Percentiles rank a stretch among this genome's conserved stretches.
Conservation (phyloP, 371 early-diverging fungal species). For the Mucor racemosus region DNA sequence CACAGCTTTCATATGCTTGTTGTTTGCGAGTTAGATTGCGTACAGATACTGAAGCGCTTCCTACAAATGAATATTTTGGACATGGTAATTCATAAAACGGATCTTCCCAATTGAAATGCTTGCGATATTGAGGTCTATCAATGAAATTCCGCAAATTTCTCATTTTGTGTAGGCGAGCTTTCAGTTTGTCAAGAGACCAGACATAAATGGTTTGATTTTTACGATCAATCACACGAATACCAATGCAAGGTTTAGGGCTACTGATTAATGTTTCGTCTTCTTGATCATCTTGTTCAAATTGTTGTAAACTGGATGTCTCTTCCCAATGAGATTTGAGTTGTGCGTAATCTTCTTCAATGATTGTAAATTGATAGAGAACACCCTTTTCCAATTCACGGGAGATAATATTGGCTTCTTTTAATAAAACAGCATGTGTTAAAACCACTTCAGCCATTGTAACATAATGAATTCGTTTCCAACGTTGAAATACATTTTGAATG, state of each 20-base stretch:
- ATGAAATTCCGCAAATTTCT: conserved; percentile 72
- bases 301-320: conserved; percentile 51
- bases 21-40: conserved; percentile 53
- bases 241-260: conserved; percentile 62
- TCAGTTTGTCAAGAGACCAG: conserved; percentile 78
- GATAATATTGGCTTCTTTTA: conserved; percentile 91
- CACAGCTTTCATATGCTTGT: conserved; percentile 55
- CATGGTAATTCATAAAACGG: conserved; percentile 74
- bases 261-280: conserved; percentile 40
- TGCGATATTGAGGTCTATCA: conserved; percentile 71
- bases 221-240: conserved; percentile 72
- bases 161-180: conserved; percentile 73
- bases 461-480: conserved; percentile 68
- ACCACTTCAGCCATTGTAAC: conserved; percentile 79
- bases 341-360: conserved; percentile 63
- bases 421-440: conserved; percentile 66
- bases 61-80: conserved; percentile 73
- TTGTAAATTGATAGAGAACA: conserved; percentile 81
- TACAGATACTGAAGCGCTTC: conserved; percentile 62
- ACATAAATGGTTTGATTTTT: conserved; percentile 72
- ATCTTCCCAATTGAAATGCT: conserved; percentile 75
- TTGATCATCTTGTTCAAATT: conserved; percentile 48
- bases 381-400: conserved; percentile 78
- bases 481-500: conserved; percentile 22
- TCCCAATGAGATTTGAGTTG: conserved; percentile 71